Evolutionary conservation across 805 yeast species (phyloP).

Genomic region (Lachancea quebecensis): DNA sequence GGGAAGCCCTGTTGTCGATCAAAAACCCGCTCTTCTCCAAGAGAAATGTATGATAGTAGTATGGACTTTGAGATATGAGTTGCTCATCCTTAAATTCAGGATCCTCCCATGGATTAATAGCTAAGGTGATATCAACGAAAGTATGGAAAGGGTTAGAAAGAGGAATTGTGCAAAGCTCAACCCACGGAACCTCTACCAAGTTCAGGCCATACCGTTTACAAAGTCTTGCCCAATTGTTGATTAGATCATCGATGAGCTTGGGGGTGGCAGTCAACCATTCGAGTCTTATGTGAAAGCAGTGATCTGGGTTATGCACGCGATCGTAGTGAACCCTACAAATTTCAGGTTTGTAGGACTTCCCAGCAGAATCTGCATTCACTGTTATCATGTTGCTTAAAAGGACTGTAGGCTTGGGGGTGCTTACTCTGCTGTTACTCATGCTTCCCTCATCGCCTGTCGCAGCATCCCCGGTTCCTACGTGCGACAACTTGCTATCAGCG

Average conservation of each 20-base stretch:
- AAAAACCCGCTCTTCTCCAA: constrained; percentile 67
- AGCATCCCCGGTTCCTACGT: constrained; percentile 6
- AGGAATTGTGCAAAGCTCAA: constrained; percentile 73
- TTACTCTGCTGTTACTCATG: neutral
- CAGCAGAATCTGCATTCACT: constrained; percentile 68
- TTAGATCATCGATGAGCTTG: constrained; percentile 70
- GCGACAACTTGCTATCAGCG: constrained; percentile 1
- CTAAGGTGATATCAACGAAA: constrained; percentile 59
- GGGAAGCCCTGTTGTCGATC: constrained; percentile 72
- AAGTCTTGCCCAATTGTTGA: constrained; percentile 69
- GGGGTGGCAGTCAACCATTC: constrained; percentile 94
- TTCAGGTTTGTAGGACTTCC: constrained; percentile 71
- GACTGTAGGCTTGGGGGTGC: constrained; percentile 30
- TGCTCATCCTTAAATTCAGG: constrained; percentile 40
- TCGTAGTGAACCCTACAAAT: constrained; percentile 80
- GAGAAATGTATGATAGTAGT: constrained; percentile 72
- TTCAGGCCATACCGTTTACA: constrained; percentile 81
- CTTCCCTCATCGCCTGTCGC: constrained; percentile 4
- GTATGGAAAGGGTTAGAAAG: constrained; percentile 82
- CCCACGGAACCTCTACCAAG: constrained; percentile 86
- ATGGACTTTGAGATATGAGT: constrained; percentile 44
- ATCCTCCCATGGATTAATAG: constrained; percentile 67
- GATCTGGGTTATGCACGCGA: constrained; percentile 86
- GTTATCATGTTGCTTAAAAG: constrained; percentile 60
- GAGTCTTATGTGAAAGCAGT: constrained; percentile 81